Evolutionary conservation across 163 green algal genomes (phyloP).

Genomic region (Scenedesmus sp.): DNA sequence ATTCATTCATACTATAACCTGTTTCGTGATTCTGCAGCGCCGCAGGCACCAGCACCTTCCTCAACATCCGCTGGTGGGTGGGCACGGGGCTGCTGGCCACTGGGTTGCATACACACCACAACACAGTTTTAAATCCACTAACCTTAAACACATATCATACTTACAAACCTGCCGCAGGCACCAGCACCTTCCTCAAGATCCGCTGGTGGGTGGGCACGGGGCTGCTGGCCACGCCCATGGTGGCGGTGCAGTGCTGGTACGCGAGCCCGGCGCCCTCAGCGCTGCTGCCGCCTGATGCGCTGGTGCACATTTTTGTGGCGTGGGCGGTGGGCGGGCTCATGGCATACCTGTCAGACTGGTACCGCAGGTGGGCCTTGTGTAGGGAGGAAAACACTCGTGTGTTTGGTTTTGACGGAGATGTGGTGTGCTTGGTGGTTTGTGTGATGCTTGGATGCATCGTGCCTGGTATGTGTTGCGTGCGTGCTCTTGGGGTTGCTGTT

Average conservation of each 20-base stretch:
- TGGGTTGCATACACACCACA: too few relatives aligned
- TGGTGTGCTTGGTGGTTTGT: background rate
- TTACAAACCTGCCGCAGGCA: constrained; percentile 10
- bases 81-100: constrained; percentile 66
- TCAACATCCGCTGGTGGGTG: constrained; percentile 85
- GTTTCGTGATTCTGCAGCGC: too few relatives aligned
- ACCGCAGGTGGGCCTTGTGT: constrained; percentile 47
- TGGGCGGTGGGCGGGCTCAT: constrained; percentile 86
- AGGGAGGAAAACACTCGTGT: too few relatives aligned
- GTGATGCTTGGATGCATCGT: too few relatives aligned
- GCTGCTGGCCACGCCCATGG: constrained; percentile 62
- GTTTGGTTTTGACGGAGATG: background rate
- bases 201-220: constrained; percentile 78
- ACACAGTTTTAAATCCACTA: background rate
- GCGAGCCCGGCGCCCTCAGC: background rate
- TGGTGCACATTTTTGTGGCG: constrained; percentile 80
- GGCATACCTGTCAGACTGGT: constrained; percentile 77
- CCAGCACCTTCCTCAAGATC: constrained; percentile 81
- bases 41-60: constrained; percentile 65
- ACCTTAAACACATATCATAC: background rate
- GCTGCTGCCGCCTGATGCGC: constrained; percentile 69
- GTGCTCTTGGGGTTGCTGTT: too few relatives aligned
- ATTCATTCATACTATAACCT: too few relatives aligned
- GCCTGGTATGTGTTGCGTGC: too few relatives aligned
- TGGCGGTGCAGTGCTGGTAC: constrained; percentile 54